Conservation (phyloP, 2,329 filamentous ascomycete species). For the Chaetoscypha palmicola region DNA sequence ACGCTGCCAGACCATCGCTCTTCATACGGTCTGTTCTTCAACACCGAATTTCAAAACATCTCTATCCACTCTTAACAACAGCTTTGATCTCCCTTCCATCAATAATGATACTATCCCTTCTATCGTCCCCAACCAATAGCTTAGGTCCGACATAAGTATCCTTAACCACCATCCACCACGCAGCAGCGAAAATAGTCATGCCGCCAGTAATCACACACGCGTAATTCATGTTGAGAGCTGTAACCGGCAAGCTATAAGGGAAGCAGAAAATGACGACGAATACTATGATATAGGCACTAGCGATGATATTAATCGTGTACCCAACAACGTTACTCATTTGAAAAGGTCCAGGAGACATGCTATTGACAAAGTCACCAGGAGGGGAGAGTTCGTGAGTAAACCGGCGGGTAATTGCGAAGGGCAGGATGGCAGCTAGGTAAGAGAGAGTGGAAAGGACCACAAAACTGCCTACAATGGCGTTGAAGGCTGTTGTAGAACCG, state of each 20-base stretch:
- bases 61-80: no score
- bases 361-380: slow-evolving; percentile 20
- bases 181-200: slow-evolving; percentile 33
- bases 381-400: slow-evolving; percentile 11
- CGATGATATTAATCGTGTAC: slow-evolving; percentile 44
- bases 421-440: slow-evolving; percentile 57
- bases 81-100: background rate
- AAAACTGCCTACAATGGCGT: slow-evolving; percentile 56
- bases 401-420: slow-evolving; percentile 42
- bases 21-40: no score
- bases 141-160: slow-evolving; percentile 23
- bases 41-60: no score
- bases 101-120: background rate
- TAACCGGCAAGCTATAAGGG: slow-evolving; percentile 41
- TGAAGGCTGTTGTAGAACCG: slow-evolving; percentile 59
- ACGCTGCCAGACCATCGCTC: no score
- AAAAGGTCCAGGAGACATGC: slow-evolving; percentile 51
- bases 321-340: slow-evolving; percentile 43
- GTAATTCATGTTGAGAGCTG: slow-evolving; percentile 47
- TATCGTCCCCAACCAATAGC: slow-evolving; percentile 5
- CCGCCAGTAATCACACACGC: slow-evolving; percentile 39
- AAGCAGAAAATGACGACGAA: slow-evolving; percentile 61
- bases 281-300: slow-evolving; percentile 50
- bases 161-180: slow-evolving; percentile 37
- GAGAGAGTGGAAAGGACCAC: slow-evolving; percentile 48